Base-by-base conservation (phyloP, 2,329 filamentous ascomycete species). In the Penicillium digitatum region DNA sequence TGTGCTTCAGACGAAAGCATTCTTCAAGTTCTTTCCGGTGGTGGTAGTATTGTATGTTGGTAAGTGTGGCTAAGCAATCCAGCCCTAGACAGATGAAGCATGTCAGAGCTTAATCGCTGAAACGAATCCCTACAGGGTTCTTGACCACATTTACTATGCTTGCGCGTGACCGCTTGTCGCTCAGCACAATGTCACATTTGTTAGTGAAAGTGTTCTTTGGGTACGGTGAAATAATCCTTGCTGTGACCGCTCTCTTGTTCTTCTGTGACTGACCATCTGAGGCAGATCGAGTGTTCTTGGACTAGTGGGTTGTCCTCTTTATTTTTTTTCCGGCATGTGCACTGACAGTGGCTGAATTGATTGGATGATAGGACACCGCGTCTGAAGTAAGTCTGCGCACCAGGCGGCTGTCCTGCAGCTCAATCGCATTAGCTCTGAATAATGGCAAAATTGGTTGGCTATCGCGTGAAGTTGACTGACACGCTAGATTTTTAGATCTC, bases 1-100 rank as follows among this genome's bases (percentile, higher is more conserved):
- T 20, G 38, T 29, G 27, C 57, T 43, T 34, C 57, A 84, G 82
- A 84, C 88, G 37, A 93, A 92, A 72, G 90, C 95, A 69, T 96
- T 96, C 69, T 73, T 92, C 71, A 92, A 92, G 67, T 95, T 94
- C 57, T 69, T 84, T 53, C 87, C 89, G 1, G 80, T 93, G 26
- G 88, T 95, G 40, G 77, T 90, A 45, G 87, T 95, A 51, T 76
- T 95, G 49, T 96, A 95, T 69, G 76, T 94, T 45, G 90, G 82
- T 84, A 66, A 57, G 69, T 67, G 53, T 54, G 53, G 57, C 55
- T 52, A 16, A 66, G 57, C 51, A 44, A 55, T 48, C 37, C 46
- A 54, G 54, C 53, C 55, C 49, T 44, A 48, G 6, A 32, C 16
- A 45, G 39, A 54, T 26, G 37, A 54, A 14, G 22, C 18, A 47